Conservation (phyloP, 2,329 filamentous ascomycete species). For the Fusarium pseudonygamai region DNA sequence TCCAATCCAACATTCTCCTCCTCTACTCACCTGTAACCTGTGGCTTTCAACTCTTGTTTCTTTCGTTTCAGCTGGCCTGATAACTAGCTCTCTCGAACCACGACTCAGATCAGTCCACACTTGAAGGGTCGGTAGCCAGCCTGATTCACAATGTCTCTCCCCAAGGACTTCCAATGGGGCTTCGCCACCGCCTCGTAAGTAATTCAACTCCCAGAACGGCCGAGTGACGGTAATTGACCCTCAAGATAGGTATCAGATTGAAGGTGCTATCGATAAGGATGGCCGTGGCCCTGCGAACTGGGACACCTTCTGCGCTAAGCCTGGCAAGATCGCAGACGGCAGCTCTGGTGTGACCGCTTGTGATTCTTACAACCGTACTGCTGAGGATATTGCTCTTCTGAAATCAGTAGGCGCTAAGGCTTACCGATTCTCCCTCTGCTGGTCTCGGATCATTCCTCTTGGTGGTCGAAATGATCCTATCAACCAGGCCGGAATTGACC, state of each 20-base stretch:
- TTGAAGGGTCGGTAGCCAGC: slow-evolving; percentile 4
- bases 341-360: slow-evolving; percentile 81
- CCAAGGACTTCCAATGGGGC: slow-evolving; percentile 79
- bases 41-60: not conserved
- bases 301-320: slow-evolving; percentile 86
- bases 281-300: slow-evolving; percentile 86
- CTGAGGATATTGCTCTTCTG: slow-evolving; percentile 79
- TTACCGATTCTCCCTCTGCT: slow-evolving; percentile 88
- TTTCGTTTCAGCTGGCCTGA: slow-evolving; percentile 10
- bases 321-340: slow-evolving; percentile 84
- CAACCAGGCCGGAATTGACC: slow-evolving; percentile 79
- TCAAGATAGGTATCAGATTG: slow-evolving; percentile 81
- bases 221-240: slow-evolving; percentile 26
- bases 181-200: slow-evolving; percentile 80
- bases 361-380: slow-evolving; percentile 85
- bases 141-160: slow-evolving; percentile 54
- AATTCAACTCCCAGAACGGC: slow-evolving; percentile 5
- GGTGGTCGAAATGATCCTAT: slow-evolving; percentile 84
- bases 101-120: not conserved
- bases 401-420: slow-evolving; percentile 76
- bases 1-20: not conserved
- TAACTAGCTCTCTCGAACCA: not conserved
- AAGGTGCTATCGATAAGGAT: slow-evolving; percentile 78
- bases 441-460: slow-evolving; percentile 86
- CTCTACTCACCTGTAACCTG: not conserved